phyloP scores from a whole-genome alignment of 306 rosid species.

The Hippophae tibetana region DNA sequence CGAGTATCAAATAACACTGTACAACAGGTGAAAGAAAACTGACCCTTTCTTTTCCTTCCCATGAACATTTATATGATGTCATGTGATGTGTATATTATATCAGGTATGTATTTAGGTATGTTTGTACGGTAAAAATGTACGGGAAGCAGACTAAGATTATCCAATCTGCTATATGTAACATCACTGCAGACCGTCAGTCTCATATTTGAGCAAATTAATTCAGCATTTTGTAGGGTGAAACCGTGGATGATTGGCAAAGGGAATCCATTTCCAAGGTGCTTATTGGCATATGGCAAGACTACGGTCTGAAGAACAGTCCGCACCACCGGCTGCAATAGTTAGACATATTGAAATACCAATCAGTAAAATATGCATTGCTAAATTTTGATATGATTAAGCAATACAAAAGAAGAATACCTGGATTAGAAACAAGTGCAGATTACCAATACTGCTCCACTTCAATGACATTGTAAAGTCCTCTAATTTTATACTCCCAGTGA shows the following conservation, averaged over 20 bases:
- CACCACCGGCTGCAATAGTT: constrained; percentile 54
- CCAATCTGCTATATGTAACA: constrained; percentile 27
- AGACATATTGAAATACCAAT: constrained; percentile 11
- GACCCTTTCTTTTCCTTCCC: constrained; percentile 9
- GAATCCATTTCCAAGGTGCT: constrained; percentile 56
- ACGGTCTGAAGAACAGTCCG: constrained; percentile 64
- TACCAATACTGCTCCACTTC: constrained; percentile 84
- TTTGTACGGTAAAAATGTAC: not conserved
- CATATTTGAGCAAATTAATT: constrained; percentile 46
- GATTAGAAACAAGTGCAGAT: constrained; percentile 60
- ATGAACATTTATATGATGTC: constrained; percentile 18
- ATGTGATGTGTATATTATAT: not conserved
- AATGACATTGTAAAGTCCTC: constrained; percentile 60
- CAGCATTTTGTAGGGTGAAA: constrained; percentile 53
- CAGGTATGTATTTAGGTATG: not conserved
- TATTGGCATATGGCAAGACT: constrained; percentile 61
- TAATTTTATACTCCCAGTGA: constrained; percentile 46
- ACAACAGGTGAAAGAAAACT: constrained; percentile 16
- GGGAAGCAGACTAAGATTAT: constrained; percentile 10
- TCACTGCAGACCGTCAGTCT: constrained; percentile 63
- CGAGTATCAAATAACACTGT: not conserved
- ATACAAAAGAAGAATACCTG: constrained; percentile 40
- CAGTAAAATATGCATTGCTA: not conserved
- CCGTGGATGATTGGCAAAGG: constrained; percentile 75
- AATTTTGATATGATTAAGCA: not conserved